A percentile compares a stretch with the other conserved stretches of the same genome.
phyloP scores from a whole-genome alignment of 2,329 filamentous ascomycete genomes.

The Cercospora sp. region DNA sequence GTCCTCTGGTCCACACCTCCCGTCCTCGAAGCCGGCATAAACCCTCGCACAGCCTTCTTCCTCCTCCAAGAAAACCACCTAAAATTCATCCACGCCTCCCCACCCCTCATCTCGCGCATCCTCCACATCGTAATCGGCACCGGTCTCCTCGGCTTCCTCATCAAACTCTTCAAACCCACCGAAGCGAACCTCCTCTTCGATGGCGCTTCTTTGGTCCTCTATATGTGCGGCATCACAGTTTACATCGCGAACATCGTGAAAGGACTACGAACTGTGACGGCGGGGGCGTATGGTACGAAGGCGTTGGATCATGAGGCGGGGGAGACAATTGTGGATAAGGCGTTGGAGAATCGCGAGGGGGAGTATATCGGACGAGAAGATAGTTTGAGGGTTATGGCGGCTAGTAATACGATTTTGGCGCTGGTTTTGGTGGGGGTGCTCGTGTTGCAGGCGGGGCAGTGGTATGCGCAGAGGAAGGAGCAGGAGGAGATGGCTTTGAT shows the following conservation, averaged over 20 bases:
- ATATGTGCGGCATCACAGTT: conserved; percentile 84
- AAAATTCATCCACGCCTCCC: conserved; percentile 85
- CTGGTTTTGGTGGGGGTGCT: conserved; percentile 88
- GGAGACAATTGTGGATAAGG: conserved; percentile 39
- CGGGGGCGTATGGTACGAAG: conserved; percentile 63
- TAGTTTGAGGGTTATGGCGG: conserved; percentile 83
- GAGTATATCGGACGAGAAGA: conserved; percentile 82
- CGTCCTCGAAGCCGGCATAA: conserved; percentile 18
- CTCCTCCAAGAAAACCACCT: conserved; percentile 86
- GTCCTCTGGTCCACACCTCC: conserved; percentile 73
- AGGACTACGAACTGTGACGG: conserved; percentile 79
- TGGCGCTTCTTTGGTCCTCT: conserved; percentile 69
- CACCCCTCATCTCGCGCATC: conserved; percentile 87
- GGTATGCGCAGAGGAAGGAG: conserved; percentile 97
- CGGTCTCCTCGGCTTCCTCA: conserved; percentile 83
- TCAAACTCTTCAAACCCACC: conserved; percentile 90
- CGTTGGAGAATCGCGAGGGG: conserved; percentile 48
- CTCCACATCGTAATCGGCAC: conserved; percentile 90
- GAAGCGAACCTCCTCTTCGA: conserved; percentile 97
- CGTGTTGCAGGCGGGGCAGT: conserved; percentile 92
- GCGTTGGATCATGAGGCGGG: conserved; percentile 43
- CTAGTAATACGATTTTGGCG: conserved; percentile 94
- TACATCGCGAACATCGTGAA: conserved; percentile 97
- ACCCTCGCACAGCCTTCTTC: conserved; percentile 65
- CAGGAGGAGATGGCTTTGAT: conserved; percentile 72